These are phyloP conservation scores for Curvularia hawaiiensis DNA, from an alignment of 2,329 filamentous ascomycete species.

Conservation along the genomic window DNA sequence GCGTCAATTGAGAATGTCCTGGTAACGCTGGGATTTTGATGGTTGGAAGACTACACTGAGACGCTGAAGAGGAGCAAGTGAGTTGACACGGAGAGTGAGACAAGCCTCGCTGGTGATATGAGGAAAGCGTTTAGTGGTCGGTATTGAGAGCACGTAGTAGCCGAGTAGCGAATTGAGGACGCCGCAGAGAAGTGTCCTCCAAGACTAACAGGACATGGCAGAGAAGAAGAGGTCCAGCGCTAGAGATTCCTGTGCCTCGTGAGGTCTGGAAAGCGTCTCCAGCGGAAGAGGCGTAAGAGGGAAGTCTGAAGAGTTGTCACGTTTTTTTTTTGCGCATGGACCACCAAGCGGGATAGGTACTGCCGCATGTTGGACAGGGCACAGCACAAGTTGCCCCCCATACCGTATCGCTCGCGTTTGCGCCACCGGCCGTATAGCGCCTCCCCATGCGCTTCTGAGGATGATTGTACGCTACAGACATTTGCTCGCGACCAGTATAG, in stretches of 20 bases:
- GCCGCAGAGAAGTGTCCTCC: constrained; percentile 1
- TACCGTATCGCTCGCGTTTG: constrained; percentile 22
- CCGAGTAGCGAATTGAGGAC: constrained; percentile 14
- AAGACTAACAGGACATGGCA: not conserved
- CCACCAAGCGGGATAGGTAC: constrained; percentile 17
- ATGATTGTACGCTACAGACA: constrained; percentile 50
- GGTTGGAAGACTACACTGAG: constrained; percentile 2
- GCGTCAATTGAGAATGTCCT: constrained; percentile 6
- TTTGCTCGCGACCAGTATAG: constrained; percentile 44
- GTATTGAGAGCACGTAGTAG: constrained; percentile 21
- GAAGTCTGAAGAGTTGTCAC: constrained; percentile 24
- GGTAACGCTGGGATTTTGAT: constrained; percentile 1
- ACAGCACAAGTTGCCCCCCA: constrained; percentile 21
- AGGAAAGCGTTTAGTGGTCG: constrained; percentile 22
- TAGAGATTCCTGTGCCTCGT: not conserved
- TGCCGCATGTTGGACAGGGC: constrained; percentile 15
- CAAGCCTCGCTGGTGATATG: constrained; percentile 28
- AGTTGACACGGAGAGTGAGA: constrained; percentile 18
- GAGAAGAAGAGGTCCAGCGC: constrained; percentile 1
- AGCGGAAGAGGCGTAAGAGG: constrained; percentile 13
- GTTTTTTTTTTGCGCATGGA: constrained; percentile 27
- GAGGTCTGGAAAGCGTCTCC: constrained; percentile 8
- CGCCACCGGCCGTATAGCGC: constrained; percentile 24
- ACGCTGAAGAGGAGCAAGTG: constrained; percentile 12
- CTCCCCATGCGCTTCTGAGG: constrained; percentile 41